Base-by-base conservation (phyloP, 768 basidiomycete genomes). In the Russula vinacea region DNA sequence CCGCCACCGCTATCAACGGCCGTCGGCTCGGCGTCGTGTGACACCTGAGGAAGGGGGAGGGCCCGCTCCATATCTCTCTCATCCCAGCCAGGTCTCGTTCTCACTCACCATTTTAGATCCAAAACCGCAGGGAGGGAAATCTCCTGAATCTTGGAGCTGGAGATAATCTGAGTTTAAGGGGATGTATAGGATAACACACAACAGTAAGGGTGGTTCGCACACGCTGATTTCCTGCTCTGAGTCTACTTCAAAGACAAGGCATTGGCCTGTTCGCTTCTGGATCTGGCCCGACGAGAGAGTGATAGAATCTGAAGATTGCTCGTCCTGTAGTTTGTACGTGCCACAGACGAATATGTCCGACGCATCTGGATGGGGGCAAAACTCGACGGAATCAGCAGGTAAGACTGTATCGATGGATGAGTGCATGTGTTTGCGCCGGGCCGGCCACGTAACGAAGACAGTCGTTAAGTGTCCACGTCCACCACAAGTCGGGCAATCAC, bases 21-120 rank as follows among this genome's bases (percentile, higher is more conserved):
- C 74, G 67, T 5, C 71, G 72, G 4, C 78, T 71, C 3, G 72
- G 58, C 11, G 76, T 75, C 71, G 78, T 76, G 73, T 88, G 85
- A 69, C 85, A 87, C 89, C 87, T 89, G 68, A 47, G 54, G 39
- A 59, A 7, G 19, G 19, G 17, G 1, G 44, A 9, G 19, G 19
- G 5, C 11, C 32, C 45, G 29, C 47, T 29, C 54, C 60, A 55
- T 53, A 29, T 35, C 35, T 33, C 44, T 49, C 7, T 56, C 56
- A 24, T 42, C 17, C 22, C 24, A 37, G n/a, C 14, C 13, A 52
- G 35, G 2, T 29, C 29, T 29, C 29, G 29, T 29, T 24, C 0
- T n/a, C 4, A 22, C 17, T 69, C 71, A 94, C 97, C 97, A 99
- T 81, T 98, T 98, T 83, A 94, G 86, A 73, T 99, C 97, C 29